Conservation (phyloP, 306 rosid genomes). For the Geum urbanum region DNA sequence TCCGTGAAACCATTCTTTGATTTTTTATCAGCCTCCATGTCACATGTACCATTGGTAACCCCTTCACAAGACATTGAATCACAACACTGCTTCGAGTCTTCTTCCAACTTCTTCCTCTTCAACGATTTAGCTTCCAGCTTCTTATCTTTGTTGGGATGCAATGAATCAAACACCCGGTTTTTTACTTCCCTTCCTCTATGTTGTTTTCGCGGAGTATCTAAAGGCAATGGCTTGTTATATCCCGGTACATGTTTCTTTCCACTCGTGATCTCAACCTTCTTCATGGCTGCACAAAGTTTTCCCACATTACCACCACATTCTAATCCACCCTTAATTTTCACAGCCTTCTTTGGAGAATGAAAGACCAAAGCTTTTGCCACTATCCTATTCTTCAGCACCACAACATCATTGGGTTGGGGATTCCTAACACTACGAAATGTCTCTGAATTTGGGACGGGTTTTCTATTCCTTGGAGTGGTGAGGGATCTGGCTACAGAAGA, state of each 20-base stretch:
- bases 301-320: constrained; percentile 53
- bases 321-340: constrained; percentile 37
- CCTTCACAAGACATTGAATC: constrained; percentile 20
- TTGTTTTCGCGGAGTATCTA: constrained; percentile 42
- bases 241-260: constrained; percentile 50
- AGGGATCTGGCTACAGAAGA: constrained; percentile 50
- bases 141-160: constrained; percentile 40
- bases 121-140: constrained; percentile 35
- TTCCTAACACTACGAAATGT: constrained; percentile 71
- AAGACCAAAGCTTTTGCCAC: constrained; percentile 69
- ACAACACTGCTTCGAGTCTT: not conserved
- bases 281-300: constrained; percentile 65
- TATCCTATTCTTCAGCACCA: constrained; percentile 42
- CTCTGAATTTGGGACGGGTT: constrained; percentile 46
- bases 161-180: constrained; percentile 76
- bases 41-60: constrained; percentile 42
- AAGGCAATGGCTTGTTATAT: constrained; percentile 37
- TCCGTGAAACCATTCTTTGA: constrained; percentile 48
- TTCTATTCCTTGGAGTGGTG: constrained; percentile 77
- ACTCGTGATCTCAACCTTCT: constrained; percentile 59
- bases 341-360: constrained; percentile 66
- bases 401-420: constrained; percentile 40
- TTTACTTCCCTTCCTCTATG: constrained; percentile 70
- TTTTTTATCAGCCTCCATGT: constrained; percentile 49
- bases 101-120: constrained; percentile 42